Evolutionary conservation across 169 alveolate genomes (phyloP).

Genomic region (Eimeria acervulina): DNA sequence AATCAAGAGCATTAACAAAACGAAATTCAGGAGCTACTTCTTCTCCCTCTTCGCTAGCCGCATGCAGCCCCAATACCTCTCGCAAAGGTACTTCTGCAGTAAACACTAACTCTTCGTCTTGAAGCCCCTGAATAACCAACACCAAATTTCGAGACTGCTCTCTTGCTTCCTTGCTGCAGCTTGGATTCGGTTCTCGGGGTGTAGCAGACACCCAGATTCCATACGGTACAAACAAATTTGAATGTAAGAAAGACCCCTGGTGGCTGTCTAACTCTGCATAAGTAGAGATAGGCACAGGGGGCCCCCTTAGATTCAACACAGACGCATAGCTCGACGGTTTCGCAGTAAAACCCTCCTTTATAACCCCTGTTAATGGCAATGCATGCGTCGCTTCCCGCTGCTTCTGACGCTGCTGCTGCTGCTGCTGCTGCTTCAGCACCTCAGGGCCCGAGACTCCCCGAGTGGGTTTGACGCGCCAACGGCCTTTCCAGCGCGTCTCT

Average conservation of each 20-base stretch:
- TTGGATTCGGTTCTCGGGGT: not conserved
- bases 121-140: too few relatives aligned
- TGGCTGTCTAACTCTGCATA: not conserved
- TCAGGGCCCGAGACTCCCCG: too few relatives aligned
- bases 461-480: constrained; percentile 18
- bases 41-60: too few relatives aligned
- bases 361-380: constrained; percentile 20
- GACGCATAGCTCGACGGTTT: not conserved
- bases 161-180: constrained; percentile 30
- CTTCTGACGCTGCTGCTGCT: not conserved
- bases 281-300: not conserved
- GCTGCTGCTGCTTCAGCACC: not conserved
- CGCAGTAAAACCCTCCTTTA: not conserved
- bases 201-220: constrained; percentile 38
- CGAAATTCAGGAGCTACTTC: too few relatives aligned
- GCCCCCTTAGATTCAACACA: constrained; percentile 16
- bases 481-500: constrained; percentile 45
- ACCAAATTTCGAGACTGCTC: too few relatives aligned
- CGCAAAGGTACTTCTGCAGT: too few relatives aligned
- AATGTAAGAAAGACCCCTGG: not conserved
- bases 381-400: not conserved
- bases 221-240: not conserved
- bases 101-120: too few relatives aligned
- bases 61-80: too few relatives aligned
- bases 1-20: too few relatives aligned